Conservation (phyloP, 768 basidiomycete genomes). For the Gymnopilus junonius region DNA sequence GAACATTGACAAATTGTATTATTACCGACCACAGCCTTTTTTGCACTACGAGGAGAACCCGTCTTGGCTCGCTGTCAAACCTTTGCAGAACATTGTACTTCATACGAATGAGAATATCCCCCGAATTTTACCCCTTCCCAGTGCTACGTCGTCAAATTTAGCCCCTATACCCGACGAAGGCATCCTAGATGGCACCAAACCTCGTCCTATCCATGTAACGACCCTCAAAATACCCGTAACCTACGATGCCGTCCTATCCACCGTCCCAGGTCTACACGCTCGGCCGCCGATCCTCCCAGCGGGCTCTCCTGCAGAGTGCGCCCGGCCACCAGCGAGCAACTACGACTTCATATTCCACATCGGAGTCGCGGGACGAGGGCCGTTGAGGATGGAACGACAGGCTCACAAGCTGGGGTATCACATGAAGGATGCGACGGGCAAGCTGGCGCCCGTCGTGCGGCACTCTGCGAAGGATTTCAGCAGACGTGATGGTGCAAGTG, state of each 20-base stretch:
- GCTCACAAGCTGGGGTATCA: constrained; percentile 72
- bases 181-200: constrained; percentile 16
- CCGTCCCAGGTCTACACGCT: constrained; percentile 62
- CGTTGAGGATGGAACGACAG: constrained; percentile 64
- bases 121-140: constrained; percentile 4
- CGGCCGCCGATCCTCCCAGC: constrained; percentile 56
- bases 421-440: constrained; percentile 66
- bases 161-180: constrained; percentile 4
- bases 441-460: constrained; percentile 55
- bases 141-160: constrained; percentile 9
- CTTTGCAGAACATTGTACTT: constrained; percentile 61
- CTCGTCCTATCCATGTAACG: constrained; percentile 62
- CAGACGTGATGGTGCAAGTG: constrained; percentile 39
- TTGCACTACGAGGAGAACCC: constrained; percentile 61
- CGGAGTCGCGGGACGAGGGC: constrained; percentile 68
- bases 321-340: constrained; percentile 48
- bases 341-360: constrained; percentile 77
- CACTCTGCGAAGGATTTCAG: constrained; percentile 46
- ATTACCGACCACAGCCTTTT: constrained; percentile 49
- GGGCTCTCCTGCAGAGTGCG: constrained; percentile 34
- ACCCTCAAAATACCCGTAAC: constrained; percentile 59
- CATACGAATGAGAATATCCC: constrained; percentile 34
- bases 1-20: constrained; percentile 9
- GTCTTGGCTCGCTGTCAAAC: constrained; percentile 72
- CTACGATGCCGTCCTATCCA: constrained; percentile 59